Evolutionary conservation across 495 filamentous ascomycete species (phyloP), one percentile per base, ranked within the genome.

Genomic region (Penicillium ochrochloron): DNA sequence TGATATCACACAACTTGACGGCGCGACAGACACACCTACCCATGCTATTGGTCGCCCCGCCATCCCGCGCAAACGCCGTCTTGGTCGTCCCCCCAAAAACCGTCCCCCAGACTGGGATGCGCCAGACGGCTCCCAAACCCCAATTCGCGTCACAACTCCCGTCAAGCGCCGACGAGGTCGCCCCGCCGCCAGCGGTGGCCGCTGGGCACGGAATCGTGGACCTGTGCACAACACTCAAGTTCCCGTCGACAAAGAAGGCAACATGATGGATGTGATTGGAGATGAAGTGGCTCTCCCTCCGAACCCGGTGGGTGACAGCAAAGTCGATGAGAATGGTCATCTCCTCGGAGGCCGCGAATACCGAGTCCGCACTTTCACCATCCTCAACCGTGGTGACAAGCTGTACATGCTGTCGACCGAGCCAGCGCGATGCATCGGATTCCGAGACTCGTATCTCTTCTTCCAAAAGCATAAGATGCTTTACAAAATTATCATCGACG

Each of bases 401-500:
- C 85, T 96, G 17, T 99, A 99, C 86, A 99, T 99, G 95, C 80
- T 99, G 70, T 97, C 93, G 2, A 99, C 95, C 2, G 95, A 99
- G 69, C 95, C 95, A 5, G 95, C 95, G 23, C 87, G 95, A 61
- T 99, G 95, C 70, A 94, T 96, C 54, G 95, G 95, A 8, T 99
- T 99, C 84, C 82, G 95, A 59, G 95, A 99, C 78, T 95, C 91
- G 61, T 99, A 99, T 73, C 84, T 99, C 17, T 99, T 99, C 83
- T 99, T 99, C 83, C 94, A 94, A 68, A 97, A 96, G 73, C 94
- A 97, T 80, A 91, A 90, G 72, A 87, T 93, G 70, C 89, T 97
- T 21, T 93, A 92, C 83, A 97, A 97, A 80, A 95, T 97, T 70
- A 95, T 97, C 66, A 89, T 97, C 66, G 92, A 92, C 62, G 93